Evolutionary conservation across 116 monocot genomes (phyloP).

Genomic region (Phalaenopsis hybrid): DNA sequence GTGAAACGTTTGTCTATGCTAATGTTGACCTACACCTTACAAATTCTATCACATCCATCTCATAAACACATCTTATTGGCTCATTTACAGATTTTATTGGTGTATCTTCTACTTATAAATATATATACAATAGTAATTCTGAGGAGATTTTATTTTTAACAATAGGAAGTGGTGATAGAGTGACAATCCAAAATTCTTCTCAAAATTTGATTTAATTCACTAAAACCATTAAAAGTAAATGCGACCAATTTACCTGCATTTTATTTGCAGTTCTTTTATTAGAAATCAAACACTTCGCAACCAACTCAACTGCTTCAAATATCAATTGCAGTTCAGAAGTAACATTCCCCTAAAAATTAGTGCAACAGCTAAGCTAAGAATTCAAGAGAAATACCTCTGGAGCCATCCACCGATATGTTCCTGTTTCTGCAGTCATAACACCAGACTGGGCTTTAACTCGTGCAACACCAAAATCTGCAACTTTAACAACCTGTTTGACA

Average conservation of each 20-base stretch:
- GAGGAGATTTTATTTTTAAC: too few species aligned
- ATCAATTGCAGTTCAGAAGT: background rate
- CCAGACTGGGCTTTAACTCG: slow-evolving; percentile 40
- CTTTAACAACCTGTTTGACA: slow-evolving; percentile 29
- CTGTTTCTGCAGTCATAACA: slow-evolving; percentile 50
- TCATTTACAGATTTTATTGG: too few species aligned
- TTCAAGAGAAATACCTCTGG: slow-evolving; percentile 31
- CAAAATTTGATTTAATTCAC: background rate
- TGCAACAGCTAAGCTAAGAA: background rate
- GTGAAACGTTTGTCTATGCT: background rate
- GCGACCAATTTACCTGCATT: background rate
- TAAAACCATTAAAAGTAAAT: background rate
- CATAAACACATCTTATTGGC: background rate
- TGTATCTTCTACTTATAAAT: too few species aligned
- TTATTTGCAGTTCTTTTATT: background rate
- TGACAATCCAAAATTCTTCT: too few species aligned
- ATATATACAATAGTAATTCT: too few species aligned
- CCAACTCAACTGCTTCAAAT: background rate
- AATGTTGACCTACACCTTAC: background rate
- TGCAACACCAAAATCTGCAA: slow-evolving; percentile 47
- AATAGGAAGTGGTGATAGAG: too few species aligned
- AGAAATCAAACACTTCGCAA: background rate
- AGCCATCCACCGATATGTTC: slow-evolving; percentile 49
- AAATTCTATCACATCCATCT: background rate
- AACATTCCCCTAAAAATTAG: background rate